A percentile compares a stretch with the other conserved stretches of the same genome.
Conservation (phyloP, 306 rosid genomes). For the Carpinus fangiana region DNA sequence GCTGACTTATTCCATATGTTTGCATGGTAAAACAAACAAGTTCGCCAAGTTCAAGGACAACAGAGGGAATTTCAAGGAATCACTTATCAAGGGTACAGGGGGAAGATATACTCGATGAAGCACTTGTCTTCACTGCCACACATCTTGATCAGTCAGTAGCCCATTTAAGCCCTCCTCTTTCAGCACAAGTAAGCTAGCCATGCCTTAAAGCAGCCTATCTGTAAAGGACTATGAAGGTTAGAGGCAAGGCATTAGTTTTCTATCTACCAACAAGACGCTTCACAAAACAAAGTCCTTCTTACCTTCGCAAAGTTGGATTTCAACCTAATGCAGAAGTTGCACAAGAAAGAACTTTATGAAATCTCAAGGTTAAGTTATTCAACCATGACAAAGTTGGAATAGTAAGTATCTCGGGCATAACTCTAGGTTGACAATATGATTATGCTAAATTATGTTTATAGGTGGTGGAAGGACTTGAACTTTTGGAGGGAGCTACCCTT, state of each 20-base stretch:
- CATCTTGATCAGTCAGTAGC: not conserved
- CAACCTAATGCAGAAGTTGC: conserved; percentile 43
- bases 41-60: not conserved
- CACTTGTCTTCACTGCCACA: not conserved
- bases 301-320: conserved; percentile 35
- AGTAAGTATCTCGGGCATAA: not conserved
- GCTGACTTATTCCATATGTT: not conserved
- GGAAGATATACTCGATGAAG: conserved; percentile 16
- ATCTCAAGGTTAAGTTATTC: conserved; percentile 26
- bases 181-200: not conserved
- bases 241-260: conserved; percentile 17
- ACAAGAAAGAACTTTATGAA: conserved; percentile 37
- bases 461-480: conserved; percentile 58
- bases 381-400: no score
- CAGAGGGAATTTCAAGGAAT: not conserved
- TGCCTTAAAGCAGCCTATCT: conserved; percentile 23
- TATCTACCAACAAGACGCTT: conserved; percentile 10
- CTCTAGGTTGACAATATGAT: not conserved
- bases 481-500: conserved; percentile 26
- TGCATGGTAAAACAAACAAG: not conserved
- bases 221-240: conserved; percentile 7
- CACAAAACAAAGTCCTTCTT: conserved; percentile 1
- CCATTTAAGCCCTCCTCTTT: not conserved
- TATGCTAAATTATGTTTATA: not conserved
- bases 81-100: not conserved